Base-by-base conservation (phyloP, 352 stramenopile genomes). In the Blastocystis sp. region DNA sequence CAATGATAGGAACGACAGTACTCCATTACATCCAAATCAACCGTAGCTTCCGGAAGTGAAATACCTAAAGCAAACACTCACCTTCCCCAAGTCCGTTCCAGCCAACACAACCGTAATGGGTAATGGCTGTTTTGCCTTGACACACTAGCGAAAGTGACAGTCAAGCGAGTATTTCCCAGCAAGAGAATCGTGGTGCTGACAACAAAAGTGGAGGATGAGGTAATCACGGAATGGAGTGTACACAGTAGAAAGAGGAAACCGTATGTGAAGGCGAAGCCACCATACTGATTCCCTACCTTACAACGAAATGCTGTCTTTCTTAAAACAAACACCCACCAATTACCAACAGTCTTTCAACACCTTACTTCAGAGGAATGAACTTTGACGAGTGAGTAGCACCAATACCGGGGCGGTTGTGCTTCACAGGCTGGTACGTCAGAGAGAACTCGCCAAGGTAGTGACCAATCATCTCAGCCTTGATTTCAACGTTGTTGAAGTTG, bases 171-270 rank as follows among this genome's bases (percentile, higher is more conserved):
- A n/a, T 79, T 79, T 43, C 42, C n/a, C 3, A 57, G 21, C 4
- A 97, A 95, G 57, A 91, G 94, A 3, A 92, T 91, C 69, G 98
- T 98, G 92, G 94, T 94, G 4, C 91, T 92, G 95, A 95, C 19
- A 62, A 21, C 24, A 99, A 98, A 90, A 96, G 97, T 91, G 99
- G 99, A 92, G 99, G 97, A 92, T 95, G 97, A 64, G 99, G 94
- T 93, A 99, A 99, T 94, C 99, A 97, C 88, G 96, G 97, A 87
- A 99, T 96, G 97, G 99, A 99, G 92, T 99, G 96, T 40, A 96
- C 95, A 93, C 19, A 61, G 14, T 24, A 61, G 19, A 79, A 62
- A 62, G 28, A 61, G 4, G 28, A 43, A 60, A 24, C 28, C 40
- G 42, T 79, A 57, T 79, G n/a, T 79, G 28, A 28, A 79, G 69